Base-by-base conservation (phyloP, 371 early-diverging fungal species). In the Paraphysoderma sedebokerense region DNA sequence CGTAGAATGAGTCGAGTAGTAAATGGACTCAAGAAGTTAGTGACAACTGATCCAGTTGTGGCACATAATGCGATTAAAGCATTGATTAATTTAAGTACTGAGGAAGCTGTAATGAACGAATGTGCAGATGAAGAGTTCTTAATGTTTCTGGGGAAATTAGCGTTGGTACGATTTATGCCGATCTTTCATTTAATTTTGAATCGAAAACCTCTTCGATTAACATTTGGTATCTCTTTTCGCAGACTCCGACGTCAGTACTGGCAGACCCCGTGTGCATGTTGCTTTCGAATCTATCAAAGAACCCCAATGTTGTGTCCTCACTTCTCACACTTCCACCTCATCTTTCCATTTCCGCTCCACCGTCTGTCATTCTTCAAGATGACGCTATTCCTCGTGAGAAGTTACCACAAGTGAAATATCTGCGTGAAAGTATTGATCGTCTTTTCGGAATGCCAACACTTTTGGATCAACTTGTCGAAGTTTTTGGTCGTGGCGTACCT, bases 181-280 rank as follows among this genome's bases (percentile, higher is more conserved):
- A 24, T 13, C 29, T 23, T 7, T 27, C 13, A 33, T 39, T 17
- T 22, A n/a, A 3, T 37, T 52, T 51, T 50, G 55, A 47, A 52
- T 58, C 41, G 54, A 47, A 44, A 60, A 54, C 38, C 51, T 56
- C 17, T 34, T 4, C 44, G 24, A 30, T 34, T 13, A 28, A 17
- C 31, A 48, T 23, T 11, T 37, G 8, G 23, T 4, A 13, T 44
- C 22, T 11, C 35, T 27, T 13, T 35, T 30, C 22, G 17, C 44
- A 72, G 72, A 57, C 70, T 26, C 72, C 77, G 15, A 70, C 64
- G 27, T 67, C 71, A 2, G 64, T 80, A 5, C 49, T 82, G 20
- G 79, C 84, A 0, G 87, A 86, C 59, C 66, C 79, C 29, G 82
- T 72, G 37, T 84, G 84, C 57, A 92, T 92, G 95, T 68, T 92